Percentiles rank a stretch among this genome's conserved stretches.
Evolutionary conservation across 2,329 filamentous ascomycete genomes (phyloP).

Genomic region (Neocucurbitaria cava): DNA sequence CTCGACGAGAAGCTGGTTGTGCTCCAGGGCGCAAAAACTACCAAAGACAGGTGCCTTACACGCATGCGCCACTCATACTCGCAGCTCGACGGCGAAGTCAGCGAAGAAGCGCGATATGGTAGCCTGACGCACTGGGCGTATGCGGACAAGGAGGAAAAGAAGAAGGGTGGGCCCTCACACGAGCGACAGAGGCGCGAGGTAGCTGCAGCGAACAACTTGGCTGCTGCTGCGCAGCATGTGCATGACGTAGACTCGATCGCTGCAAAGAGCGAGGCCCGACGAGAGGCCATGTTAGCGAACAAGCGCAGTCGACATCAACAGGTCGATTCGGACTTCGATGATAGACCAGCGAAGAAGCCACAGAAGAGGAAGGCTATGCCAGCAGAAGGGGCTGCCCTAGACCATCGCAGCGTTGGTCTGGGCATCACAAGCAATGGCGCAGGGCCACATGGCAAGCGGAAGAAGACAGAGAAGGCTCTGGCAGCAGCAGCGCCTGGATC

Average conservation of each 20-base stretch:
- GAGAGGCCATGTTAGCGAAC: conserved; percentile 80
- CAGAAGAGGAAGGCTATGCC: conserved; percentile 65
- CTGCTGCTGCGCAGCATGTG: conserved; percentile 74
- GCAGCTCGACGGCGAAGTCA: conserved; percentile 86
- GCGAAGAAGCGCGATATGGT: conserved; percentile 91
- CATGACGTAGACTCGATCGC: conserved; percentile 84
- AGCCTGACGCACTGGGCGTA: conserved; percentile 96
- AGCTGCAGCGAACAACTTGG: conserved; percentile 72
- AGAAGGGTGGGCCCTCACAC: conserved; percentile 64
- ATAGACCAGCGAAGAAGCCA: conserved; percentile 68
- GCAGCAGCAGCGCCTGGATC: conserved; percentile 44
- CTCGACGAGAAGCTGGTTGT: conserved; percentile 98
- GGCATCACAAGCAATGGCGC: conserved; percentile 67
- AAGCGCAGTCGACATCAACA: conserved; percentile 73
- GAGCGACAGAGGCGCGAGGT: conserved; percentile 82
- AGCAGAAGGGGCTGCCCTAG: conserved; percentile 54
- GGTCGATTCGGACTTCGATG: conserved; percentile 81
- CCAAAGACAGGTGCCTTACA: conserved; percentile 81
- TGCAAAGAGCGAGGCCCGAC: conserved; percentile 79
- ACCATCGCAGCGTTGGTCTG: conserved; percentile 62
- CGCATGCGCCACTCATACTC: conserved; percentile 89
- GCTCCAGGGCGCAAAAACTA: conserved; percentile 88
- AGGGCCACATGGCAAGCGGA: conserved; percentile 70
- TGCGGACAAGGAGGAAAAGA: conserved; percentile 73
- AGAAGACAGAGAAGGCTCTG: conserved; percentile 75